phyloP scores from a whole-genome alignment of 75 land plant species.

The Selaginella moellendorffii region DNA sequence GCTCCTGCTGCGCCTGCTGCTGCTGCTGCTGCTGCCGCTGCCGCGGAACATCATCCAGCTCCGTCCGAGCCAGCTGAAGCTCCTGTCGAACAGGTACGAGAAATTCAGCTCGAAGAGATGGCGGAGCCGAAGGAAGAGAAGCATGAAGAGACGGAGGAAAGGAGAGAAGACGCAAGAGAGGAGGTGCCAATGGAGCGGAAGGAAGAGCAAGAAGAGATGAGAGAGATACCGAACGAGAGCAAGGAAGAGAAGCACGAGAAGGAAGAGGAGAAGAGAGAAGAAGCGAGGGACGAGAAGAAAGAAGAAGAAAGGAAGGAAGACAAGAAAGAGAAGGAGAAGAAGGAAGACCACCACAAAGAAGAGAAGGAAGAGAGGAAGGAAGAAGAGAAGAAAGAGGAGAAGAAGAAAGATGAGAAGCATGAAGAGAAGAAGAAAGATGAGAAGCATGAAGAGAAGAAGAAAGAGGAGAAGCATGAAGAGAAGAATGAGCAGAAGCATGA shows the following conservation, averaged over 20 bases:
- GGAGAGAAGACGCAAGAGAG: neutral
- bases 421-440: neutral
- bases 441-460: constrained; percentile 9
- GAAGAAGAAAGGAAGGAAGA: neutral
- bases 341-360: neutral
- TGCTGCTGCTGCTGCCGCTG: neutral
- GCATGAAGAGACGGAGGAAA: too few species aligned
- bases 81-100: neutral
- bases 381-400: neutral
- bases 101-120: too few species aligned
- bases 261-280: constrained; percentile 1
- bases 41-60: neutral
- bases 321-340: neutral
- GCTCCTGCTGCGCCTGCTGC: neutral
- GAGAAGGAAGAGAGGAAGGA: neutral
- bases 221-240: neutral
- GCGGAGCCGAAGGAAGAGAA: too few species aligned
- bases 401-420: neutral
- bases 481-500: neutral
- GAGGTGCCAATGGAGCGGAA: neutral
- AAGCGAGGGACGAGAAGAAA: neutral
- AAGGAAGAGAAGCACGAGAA: neutral
- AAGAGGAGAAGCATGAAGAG: constrained; percentile 15
- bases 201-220: neutral
- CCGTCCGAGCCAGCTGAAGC: neutral